Evolutionary conservation across 768 basidiomycete species (phyloP), one percentile per base, ranked within the genome.

Genomic region (Terana coerulea): DNA sequence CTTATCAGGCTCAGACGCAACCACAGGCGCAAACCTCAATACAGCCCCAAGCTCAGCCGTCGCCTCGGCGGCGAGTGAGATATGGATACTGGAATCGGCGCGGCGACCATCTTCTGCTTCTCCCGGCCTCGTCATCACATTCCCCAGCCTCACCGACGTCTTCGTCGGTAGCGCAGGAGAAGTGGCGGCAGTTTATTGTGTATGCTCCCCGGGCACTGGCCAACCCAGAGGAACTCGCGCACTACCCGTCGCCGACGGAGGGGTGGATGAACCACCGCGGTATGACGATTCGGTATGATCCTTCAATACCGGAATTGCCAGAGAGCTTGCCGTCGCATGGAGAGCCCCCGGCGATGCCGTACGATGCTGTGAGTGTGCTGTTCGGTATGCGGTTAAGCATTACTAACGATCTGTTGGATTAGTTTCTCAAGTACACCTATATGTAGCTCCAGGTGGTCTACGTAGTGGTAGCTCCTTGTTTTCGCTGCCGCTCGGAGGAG

Each of bases 21-120:
- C 46, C 35, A 0, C 68, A 69, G 39, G 64, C n/a, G n/a, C n/a
- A n/a, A n/a, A n/a, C n/a, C n/a, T n/a, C n/a, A n/a, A n/a, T n/a
- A n/a, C n/a, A 63, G 30, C 59, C 64, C 7, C 61, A 67, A 39
- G 71, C 69, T 11, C 52, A 53, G 53, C 64, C 15, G 51, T 50
- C 19, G 64, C 67, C 48, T 47, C 67, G 28, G 19, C 52, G 55
- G 2, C 60, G 54, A 53, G 69, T 72, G 52, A 82, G 86, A 17
- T 67, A 67, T 29, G 88, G 87, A 1, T 80, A 71, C 57, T 90
- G 88, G 88, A 90, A 90, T 57, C 62, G 75, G n/a, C 79, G 86
- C 1, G 88, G 88, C 0, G 88, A 90, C 62, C 79, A 87, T 57
- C 73, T 86, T 44, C 22, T 55, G 22, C 30, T 49, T 19, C 46